Percentiles rank a stretch among this genome's conserved stretches.
Evolutionary conservation across 257 asterid genomes (phyloP).

Genomic region (Nicotiana paniculata): DNA sequence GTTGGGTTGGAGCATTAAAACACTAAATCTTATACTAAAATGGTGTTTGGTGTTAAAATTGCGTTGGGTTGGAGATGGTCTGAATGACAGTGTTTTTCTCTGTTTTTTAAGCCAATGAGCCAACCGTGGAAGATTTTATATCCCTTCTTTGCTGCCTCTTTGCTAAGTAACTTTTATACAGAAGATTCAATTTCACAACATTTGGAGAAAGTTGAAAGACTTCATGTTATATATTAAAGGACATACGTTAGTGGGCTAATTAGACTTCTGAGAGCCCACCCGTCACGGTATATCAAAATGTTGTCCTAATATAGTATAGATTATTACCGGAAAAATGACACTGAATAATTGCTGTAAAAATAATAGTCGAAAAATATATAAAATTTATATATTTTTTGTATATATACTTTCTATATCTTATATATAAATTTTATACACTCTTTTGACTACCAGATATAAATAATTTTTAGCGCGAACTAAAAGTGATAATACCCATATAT

Average conservation of each 20-base stretch:
- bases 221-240: not conserved
- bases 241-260: conserved; percentile 1
- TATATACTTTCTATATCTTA: too few relatives aligned
- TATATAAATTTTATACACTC: too few relatives aligned
- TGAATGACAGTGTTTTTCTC: not conserved
- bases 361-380: too few relatives aligned
- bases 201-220: not conserved
- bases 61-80: too few relatives aligned
- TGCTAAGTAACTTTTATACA: not conserved
- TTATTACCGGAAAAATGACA: not conserved
- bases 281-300: conserved; percentile 9
- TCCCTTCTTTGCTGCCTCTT: not conserved
- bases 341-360: too few relatives aligned
- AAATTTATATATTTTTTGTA: too few relatives aligned
- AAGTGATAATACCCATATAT: not conserved
- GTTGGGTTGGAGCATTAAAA: too few relatives aligned
- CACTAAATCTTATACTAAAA: too few relatives aligned
- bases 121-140: not conserved
- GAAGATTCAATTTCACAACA: not conserved
- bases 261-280: conserved; percentile 16
- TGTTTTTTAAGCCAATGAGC: not conserved
- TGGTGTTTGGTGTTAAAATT: too few relatives aligned
- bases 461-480: too few relatives aligned
- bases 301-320: not conserved
- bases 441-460: too few relatives aligned